phyloP scores from a whole-genome alignment of 257 asterid genomes.

The Cruciata laevipes region DNA sequence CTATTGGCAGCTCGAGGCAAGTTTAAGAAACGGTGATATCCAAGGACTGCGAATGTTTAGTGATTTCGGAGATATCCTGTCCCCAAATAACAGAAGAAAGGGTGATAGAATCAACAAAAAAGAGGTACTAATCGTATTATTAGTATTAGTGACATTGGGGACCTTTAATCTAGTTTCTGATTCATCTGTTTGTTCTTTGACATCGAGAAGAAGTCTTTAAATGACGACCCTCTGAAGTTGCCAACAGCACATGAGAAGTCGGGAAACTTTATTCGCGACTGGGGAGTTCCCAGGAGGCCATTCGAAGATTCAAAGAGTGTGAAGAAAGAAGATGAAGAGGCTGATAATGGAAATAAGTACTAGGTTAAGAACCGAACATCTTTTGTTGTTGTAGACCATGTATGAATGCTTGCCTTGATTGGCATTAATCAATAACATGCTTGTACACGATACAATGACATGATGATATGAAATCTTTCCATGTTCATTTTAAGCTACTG shows the following conservation, averaged over 20 bases:
- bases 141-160: background rate
- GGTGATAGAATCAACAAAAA: slow-evolving; percentile 24
- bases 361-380: slow-evolving; percentile 5
- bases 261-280: slow-evolving; percentile 20
- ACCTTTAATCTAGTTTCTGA: slow-evolving; percentile 17
- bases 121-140: slow-evolving; percentile 31
- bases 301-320: slow-evolving; percentile 18
- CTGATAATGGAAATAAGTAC: slow-evolving; percentile 19
- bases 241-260: slow-evolving; percentile 27
- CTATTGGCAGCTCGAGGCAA: slow-evolving; percentile 69
- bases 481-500: background rate
- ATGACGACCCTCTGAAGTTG: slow-evolving; percentile 23
- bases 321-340: slow-evolving; percentile 23
- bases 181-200: slow-evolving; percentile 6
- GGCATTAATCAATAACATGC: background rate
- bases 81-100: slow-evolving; percentile 26
- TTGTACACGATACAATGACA: background rate
- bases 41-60: slow-evolving; percentile 51
- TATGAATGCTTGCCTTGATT: background rate
- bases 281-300: slow-evolving; percentile 24
- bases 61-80: slow-evolving; percentile 33
- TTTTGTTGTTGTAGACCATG: slow-evolving; percentile 8
- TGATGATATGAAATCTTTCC: background rate
- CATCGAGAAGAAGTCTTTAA: slow-evolving; percentile 23
- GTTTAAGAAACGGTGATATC: slow-evolving; percentile 61